A percentile compares a stretch with the other conserved stretches of the same genome.
phyloP scores from a whole-genome alignment of 768 basidiomycete species.

The Lepiota subincarnata region DNA sequence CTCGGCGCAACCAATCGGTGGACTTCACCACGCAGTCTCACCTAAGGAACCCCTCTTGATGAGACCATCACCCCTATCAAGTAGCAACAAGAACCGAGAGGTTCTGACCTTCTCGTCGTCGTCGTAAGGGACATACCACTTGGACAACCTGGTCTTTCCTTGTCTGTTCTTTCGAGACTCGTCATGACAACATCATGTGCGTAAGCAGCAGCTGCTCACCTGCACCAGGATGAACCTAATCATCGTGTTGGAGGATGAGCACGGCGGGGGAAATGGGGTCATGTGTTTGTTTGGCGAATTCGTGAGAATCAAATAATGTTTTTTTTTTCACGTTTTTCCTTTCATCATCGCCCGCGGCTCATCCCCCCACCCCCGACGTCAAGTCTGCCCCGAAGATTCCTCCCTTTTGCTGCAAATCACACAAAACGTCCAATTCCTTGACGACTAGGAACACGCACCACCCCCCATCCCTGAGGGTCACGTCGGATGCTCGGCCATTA shows the following conservation, averaged over 20 bases:
- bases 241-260: conserved; percentile 46
- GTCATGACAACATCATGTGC: not conserved
- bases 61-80: not conserved
- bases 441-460: too few species aligned
- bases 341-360: too few species aligned
- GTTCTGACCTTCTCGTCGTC: conserved; percentile 91
- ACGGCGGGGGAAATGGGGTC: not conserved
- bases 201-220: conserved; percentile 37
- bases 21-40: conserved; percentile 92
- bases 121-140: conserved; percentile 99
- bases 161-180: conserved; percentile 77
- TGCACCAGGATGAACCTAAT: conserved; percentile 98
- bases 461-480: too few species aligned
- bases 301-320: conserved; percentile 5
- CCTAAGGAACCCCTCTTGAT: conserved; percentile 38
- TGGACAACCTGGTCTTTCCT: conserved; percentile 94
- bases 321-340: not conserved
- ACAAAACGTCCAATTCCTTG: too few species aligned
- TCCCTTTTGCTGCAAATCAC: too few species aligned
- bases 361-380: not conserved
- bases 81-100: not conserved
- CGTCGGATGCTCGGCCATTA: too few species aligned
- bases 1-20: conserved; percentile 93
- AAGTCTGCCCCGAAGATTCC: not conserved
- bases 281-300: conserved; percentile 13